Conservation (phyloP, 495 filamentous ascomycete species). For the Neohortaea acidophila region DNA sequence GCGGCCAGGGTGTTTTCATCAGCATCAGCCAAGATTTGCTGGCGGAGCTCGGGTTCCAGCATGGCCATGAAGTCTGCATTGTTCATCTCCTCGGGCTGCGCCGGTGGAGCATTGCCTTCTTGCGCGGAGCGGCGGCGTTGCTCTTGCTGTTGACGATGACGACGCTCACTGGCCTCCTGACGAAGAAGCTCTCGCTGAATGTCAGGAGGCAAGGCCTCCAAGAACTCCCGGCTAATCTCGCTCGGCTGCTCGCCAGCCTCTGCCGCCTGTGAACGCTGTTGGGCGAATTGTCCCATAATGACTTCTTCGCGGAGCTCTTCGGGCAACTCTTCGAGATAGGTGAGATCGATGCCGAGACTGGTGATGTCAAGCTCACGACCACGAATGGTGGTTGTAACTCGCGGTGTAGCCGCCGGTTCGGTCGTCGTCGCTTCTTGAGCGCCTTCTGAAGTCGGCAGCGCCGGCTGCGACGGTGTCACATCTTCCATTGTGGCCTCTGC, state of each 20-base stretch:
- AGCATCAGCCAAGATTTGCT: slow-evolving; percentile 77
- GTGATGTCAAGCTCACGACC: slow-evolving; percentile 83
- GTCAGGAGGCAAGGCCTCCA: slow-evolving; percentile 79
- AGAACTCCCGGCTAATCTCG: slow-evolving; percentile 85
- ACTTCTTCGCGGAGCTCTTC: slow-evolving; percentile 94
- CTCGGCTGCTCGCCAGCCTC: slow-evolving; percentile 69
- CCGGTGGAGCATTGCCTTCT: slow-evolving; percentile 31
- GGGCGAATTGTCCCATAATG: slow-evolving; percentile 68
- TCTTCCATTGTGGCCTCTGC: slow-evolving; percentile 65
- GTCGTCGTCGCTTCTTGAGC: slow-evolving; percentile 14
- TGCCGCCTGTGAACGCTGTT: slow-evolving; percentile 64
- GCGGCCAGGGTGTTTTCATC: slow-evolving; percentile 75
- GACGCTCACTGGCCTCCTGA: slow-evolving; percentile 76
- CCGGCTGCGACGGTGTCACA: slow-evolving; percentile 43
- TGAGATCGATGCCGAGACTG: slow-evolving; percentile 79
- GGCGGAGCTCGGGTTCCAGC: slow-evolving; percentile 68
- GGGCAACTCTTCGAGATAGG: slow-evolving; percentile 83
- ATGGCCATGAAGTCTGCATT: slow-evolving; percentile 82
- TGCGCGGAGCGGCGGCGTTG: slow-evolving; percentile 43
- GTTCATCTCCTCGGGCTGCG: slow-evolving; percentile 63
- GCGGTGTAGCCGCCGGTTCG: slow-evolving; percentile 20
- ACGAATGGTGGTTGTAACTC: slow-evolving; percentile 64
- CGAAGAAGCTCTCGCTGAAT: slow-evolving; percentile 79
- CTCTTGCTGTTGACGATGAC: slow-evolving; percentile 72
- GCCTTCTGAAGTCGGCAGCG: slow-evolving; percentile 17